Conservation (phyloP, 345 rosid species). For the Brassica juncea region DNA sequence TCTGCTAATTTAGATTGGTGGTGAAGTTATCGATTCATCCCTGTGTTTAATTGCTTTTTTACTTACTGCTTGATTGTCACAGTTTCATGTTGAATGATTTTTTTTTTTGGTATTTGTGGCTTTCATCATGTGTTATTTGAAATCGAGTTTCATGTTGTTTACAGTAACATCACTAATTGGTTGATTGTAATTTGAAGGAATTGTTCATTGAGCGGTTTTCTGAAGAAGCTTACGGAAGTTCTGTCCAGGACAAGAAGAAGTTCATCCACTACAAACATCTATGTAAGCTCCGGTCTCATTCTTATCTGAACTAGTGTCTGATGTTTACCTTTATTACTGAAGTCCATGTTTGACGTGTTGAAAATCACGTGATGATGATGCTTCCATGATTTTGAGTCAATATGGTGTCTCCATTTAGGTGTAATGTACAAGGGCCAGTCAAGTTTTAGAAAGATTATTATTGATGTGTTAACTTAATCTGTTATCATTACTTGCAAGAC, state of each 20-base stretch:
- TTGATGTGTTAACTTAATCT: not conserved
- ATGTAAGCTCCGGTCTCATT: conserved; percentile 42
- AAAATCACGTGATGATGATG: not conserved
- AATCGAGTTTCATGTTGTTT: no score
- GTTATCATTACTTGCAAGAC: not conserved
- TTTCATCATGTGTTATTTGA: no score
- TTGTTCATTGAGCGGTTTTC: conserved; percentile 63
- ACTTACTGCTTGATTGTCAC: no score
- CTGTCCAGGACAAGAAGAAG: conserved; percentile 56
- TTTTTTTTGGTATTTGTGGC: no score
- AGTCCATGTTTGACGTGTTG: not conserved
- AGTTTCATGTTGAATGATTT: no score
- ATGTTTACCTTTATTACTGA: not conserved
- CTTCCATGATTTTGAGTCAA: conserved; percentile 1
- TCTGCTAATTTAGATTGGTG: no score
- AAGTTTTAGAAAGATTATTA: not conserved
- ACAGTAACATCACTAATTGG: no score
- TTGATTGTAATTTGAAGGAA: conserved; percentile 50
- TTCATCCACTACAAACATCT: conserved; percentile 73
- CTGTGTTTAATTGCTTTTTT: no score
- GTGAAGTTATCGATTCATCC: no score
- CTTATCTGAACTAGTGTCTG: not conserved
- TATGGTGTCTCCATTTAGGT: not conserved
- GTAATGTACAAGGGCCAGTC: not conserved
- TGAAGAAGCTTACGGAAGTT: conserved; percentile 61